Conservation (phyloP, 2,329 filamentous ascomycete genomes). For the Cladosporium halotolerans region DNA sequence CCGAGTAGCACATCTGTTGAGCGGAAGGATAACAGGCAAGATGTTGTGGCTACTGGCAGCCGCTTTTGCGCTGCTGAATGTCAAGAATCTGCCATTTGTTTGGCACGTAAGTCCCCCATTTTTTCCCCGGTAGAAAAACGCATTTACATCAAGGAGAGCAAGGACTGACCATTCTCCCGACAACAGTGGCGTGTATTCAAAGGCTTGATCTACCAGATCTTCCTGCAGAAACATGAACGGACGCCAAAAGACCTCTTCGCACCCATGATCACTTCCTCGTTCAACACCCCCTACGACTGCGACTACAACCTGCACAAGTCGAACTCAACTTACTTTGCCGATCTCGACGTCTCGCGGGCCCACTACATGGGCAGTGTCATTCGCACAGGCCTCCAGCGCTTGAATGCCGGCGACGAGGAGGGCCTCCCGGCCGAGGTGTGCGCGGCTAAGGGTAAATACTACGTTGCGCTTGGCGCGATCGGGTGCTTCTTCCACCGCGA, state of each 20-base stretch:
- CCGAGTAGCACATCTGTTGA: slow-evolving; percentile 20
- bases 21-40: slow-evolving; percentile 15
- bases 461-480: slow-evolving; percentile 43
- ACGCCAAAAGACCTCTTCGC: slow-evolving; percentile 61
- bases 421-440: slow-evolving; percentile 27
- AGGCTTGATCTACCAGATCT: slow-evolving; percentile 38
- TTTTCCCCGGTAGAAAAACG: not conserved
- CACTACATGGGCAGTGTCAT: slow-evolving; percentile 62
- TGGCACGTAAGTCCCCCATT: slow-evolving; percentile 57
- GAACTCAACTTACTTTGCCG: slow-evolving; percentile 79
- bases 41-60: slow-evolving; percentile 36
- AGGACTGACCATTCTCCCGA: not conserved
- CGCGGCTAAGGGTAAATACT: slow-evolving; percentile 26
- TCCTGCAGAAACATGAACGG: slow-evolving; percentile 35
- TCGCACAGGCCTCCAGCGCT: slow-evolving; percentile 37
- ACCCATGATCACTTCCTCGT: slow-evolving; percentile 59
- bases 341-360: slow-evolving; percentile 76
- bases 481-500: slow-evolving; percentile 40
- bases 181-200: slow-evolving; percentile 41
- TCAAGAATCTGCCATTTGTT: slow-evolving; percentile 67
- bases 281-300: slow-evolving; percentile 67
- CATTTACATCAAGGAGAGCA: not conserved
- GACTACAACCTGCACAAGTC: slow-evolving; percentile 84
- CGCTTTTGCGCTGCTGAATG: slow-evolving; percentile 54
- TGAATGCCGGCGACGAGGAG: slow-evolving; percentile 30